Evolutionary conservation across 2,329 filamentous ascomycete species (phyloP).

Genomic region (Sporothrix sp.): DNA sequence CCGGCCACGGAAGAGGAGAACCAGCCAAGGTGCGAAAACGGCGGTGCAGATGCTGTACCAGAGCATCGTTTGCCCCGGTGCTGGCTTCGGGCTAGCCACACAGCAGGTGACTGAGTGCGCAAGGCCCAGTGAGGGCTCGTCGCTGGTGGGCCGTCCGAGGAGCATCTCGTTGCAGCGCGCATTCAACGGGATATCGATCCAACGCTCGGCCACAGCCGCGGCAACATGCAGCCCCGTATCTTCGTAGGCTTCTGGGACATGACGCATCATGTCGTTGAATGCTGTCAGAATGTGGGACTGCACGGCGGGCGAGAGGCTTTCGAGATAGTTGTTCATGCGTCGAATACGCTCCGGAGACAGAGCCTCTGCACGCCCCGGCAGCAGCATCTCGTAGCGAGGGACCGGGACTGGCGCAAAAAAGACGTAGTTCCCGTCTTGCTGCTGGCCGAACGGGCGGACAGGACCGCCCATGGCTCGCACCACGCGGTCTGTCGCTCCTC

Average conservation of each 20-base stretch:
- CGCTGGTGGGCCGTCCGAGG: slow-evolving; percentile 20
- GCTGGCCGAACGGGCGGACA: neutral
- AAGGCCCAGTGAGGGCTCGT: slow-evolving; percentile 19
- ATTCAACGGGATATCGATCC: slow-evolving; percentile 45
- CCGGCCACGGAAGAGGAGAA: neutral
- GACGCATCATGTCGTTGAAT: slow-evolving; percentile 38
- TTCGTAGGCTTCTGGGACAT: slow-evolving; percentile 28
- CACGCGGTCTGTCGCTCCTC: slow-evolving; percentile 35
- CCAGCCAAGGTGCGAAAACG: neutral
- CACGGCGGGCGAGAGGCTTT: slow-evolving; percentile 30
- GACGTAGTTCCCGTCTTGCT: slow-evolving; percentile 17
- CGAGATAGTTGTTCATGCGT: slow-evolving; percentile 43
- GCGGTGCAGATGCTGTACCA: neutral
- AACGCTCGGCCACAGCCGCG: slow-evolving; percentile 34
- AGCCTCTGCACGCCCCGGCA: slow-evolving; percentile 29
- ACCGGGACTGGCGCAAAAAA: slow-evolving; percentile 30
- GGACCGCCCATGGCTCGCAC: slow-evolving; percentile 16
- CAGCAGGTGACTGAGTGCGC: slow-evolving; percentile 45
- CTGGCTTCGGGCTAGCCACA: slow-evolving; percentile 30
- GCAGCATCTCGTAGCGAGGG: slow-evolving; percentile 35
- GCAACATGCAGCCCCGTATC: slow-evolving; percentile 40
- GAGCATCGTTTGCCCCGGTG: slow-evolving; percentile 26
- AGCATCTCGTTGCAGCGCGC: slow-evolving; percentile 41
- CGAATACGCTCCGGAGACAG: slow-evolving; percentile 40
- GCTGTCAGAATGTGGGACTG: slow-evolving; percentile 39